A percentile compares a stretch with the other conserved stretches of the same genome.
Conservation (phyloP, 805 yeast species). For the Priceomyces melissophilus region DNA sequence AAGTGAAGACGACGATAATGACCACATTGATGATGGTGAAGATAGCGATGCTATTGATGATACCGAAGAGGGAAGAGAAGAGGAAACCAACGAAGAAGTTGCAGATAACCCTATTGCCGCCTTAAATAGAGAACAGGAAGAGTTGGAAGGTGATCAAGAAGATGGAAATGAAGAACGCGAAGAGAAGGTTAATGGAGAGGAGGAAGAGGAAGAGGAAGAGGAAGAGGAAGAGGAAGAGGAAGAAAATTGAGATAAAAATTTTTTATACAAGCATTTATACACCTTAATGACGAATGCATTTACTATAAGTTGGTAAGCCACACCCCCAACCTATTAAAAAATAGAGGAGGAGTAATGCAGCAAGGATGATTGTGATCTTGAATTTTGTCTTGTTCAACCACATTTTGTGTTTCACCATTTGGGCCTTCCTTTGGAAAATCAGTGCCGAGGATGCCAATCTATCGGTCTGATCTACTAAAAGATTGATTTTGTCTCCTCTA, state of each 20-base stretch:
- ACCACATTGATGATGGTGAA: conserved; percentile 8
- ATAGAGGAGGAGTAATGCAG: conserved; percentile 28
- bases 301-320: conserved; percentile 49
- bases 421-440: conserved; percentile 68
- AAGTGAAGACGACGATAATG: conserved; percentile 5
- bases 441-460: conserved; percentile 62
- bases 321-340: conserved; percentile 49
- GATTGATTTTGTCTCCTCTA: conserved; percentile 73
- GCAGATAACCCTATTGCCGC: conserved; percentile 32
- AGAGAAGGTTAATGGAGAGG: conserved; percentile 15
- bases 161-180: conserved; percentile 13
- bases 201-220: conserved; percentile 13
- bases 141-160: conserved; percentile 26
- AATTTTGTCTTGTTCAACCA: conserved; percentile 65
- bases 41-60: conserved; percentile 11
- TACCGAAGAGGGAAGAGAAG: conserved; percentile 11
- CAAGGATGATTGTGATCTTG: conserved; percentile 35
- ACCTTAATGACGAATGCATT: conserved; percentile 26
- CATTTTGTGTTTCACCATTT: conserved; percentile 57
- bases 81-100: not conserved
- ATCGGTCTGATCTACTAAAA: conserved; percentile 76
- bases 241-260: conserved; percentile 1
- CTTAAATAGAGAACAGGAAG: conserved; percentile 28
- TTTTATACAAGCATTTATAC: not conserved
- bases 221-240: conserved; percentile 12